A percentile compares a stretch with the other conserved stretches of the same genome.
Conservation (phyloP, 176 grass and related monocot species). For the Dendrocalamus sinicus region DNA sequence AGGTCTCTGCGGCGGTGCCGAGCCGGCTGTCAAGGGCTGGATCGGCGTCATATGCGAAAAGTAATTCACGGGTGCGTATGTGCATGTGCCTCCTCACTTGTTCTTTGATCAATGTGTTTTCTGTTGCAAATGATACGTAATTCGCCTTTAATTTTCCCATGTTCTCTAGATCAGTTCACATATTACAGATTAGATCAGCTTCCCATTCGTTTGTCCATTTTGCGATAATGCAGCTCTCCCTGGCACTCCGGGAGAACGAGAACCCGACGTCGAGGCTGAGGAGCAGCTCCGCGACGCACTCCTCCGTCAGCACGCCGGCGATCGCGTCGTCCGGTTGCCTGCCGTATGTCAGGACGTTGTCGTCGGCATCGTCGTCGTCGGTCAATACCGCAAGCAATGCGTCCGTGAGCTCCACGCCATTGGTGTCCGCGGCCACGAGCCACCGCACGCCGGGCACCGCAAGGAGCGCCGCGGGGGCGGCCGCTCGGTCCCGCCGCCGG, state of each 20-base stretch:
- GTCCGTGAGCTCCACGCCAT: not conserved
- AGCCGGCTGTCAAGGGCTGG: not conserved
- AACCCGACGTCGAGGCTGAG: constrained; percentile 24
- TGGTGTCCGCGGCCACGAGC: not conserved
- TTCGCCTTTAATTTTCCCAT: not conserved
- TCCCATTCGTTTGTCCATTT: not conserved
- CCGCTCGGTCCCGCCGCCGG: not conserved
- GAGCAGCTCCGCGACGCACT: constrained; percentile 10
- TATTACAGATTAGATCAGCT: no score
- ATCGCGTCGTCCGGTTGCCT: not conserved
- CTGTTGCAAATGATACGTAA: not conserved
- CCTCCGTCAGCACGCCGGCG: not conserved
- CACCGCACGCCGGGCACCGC: constrained; percentile 16
- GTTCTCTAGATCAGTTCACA: not conserved
- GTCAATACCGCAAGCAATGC: constrained; percentile 16
- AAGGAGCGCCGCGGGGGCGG: not conserved
- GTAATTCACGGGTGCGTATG: constrained; percentile 22
- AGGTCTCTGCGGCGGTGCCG: not conserved
- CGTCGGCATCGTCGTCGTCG: constrained; percentile 33
- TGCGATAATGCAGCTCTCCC: not conserved
- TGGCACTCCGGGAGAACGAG: not conserved
- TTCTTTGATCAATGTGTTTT: not conserved
- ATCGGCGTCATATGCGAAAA: constrained; percentile 12
- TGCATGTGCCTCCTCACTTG: not conserved
- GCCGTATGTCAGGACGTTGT: not conserved